These are phyloP conservation scores for Alternaria longipes DNA, from an alignment of 2,329 filamentous ascomycete genomes.

Conservation along the genomic window DNA sequence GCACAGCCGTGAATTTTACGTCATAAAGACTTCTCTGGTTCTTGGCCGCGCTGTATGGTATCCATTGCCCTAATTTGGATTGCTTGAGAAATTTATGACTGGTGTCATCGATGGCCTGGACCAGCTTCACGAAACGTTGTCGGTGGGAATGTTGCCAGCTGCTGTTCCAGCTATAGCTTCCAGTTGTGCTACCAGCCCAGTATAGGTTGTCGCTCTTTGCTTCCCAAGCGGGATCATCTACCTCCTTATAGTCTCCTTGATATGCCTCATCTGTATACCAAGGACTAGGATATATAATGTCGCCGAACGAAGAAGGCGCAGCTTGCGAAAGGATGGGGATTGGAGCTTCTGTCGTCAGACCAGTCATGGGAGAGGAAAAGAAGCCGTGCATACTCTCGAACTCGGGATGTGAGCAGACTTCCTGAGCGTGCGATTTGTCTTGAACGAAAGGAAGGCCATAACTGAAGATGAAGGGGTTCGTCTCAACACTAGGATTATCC, in stretches of 20 bases:
- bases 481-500: neutral
- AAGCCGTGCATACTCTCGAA: conserved; percentile 58
- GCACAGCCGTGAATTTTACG: no score
- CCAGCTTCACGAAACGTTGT: conserved; percentile 56
- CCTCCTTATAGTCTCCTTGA: no score
- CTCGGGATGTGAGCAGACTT: conserved; percentile 37
- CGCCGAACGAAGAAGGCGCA: conserved; percentile 57
- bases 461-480: neutral
- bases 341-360: conserved; percentile 52
- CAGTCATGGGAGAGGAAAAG: conserved; percentile 55
- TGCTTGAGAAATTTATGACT: conserved; percentile 18
- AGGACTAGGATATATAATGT: conserved; percentile 1
- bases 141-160: conserved; percentile 59
- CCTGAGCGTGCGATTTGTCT: conserved; percentile 8
- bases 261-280: no score
- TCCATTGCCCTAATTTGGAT: neutral
- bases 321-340: conserved; percentile 61
- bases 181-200: conserved; percentile 67
- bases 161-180: conserved; percentile 52
- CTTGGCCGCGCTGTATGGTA: conserved; percentile 1
- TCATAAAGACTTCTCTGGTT: conserved; percentile 39
- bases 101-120: conserved; percentile 20
- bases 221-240: conserved; percentile 21
- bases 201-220: conserved; percentile 62
- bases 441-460: conserved; percentile 15